Evolutionary conservation across 495 filamentous ascomycete genomes (phyloP), one percentile per base, ranked within the genome.

Genomic region (Aspergillus taichungensis): DNA sequence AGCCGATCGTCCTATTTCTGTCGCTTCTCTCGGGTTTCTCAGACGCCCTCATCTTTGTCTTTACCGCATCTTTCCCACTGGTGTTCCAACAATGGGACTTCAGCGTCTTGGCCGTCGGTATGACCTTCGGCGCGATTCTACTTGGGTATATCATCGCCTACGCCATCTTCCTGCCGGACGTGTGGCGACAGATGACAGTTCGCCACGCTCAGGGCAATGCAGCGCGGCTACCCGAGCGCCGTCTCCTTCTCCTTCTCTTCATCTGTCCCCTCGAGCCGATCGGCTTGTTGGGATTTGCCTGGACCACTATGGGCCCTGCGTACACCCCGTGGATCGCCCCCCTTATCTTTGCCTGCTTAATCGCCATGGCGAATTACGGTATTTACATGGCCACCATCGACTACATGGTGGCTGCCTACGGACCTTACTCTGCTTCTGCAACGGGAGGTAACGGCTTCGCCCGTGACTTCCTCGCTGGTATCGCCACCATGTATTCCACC

Each of bases 321-420:
- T 31, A 56, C 7, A 52, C 71, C 5, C 78, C 70, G 43, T 82
- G 78, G 78, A 75, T 75, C 34, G 72, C 68, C 6, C 69, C 75
- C 9, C 73, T 78, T 69, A 56, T 80, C 14, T 77, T 75, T 31
- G 68, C 69, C 0, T 54, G 56, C 12, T 60, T 79, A 13, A 76
- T 82, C 45, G 78, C 74, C 13, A 77, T 80, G 33, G 77, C 77
- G 11, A 80, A 82, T 51, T 82, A 80, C 53, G 61, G 67, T 47
- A 80, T 82, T 48, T 82, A 81, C 61, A 83, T 84, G 80, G 80
- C 79, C 13, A 84, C 83, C 0, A 83, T 86, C 51, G 83, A 87
- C 56, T 87, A 87, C 62, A 86, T 84, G 80, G 75, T 86, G 27
- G 76, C 72, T 42, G 75, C 79, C 3, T 86, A 87, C 56, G 83